Evolutionary conservation across 306 rosid species (phyloP).

Genomic region (Echinosophora koreensis): DNA sequence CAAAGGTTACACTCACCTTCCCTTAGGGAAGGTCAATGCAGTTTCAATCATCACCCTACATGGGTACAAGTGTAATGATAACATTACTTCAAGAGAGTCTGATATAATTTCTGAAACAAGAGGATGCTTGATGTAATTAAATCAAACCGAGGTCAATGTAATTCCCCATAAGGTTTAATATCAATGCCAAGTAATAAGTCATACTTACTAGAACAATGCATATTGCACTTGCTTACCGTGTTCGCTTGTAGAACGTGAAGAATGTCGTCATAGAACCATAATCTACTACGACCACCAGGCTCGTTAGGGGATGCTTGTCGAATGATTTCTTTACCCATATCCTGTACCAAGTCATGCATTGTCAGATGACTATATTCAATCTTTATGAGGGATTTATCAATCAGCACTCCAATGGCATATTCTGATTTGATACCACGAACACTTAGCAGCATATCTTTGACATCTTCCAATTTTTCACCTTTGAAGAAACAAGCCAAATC

Average conservation of each 20-base stretch:
- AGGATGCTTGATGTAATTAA: too few relatives aligned
- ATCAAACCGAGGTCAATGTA: too few relatives aligned
- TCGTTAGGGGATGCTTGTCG: neutral
- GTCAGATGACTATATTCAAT: neutral
- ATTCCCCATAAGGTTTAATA: too few relatives aligned
- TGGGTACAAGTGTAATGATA: too few relatives aligned
- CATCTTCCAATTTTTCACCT: neutral
- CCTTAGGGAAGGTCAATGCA: too few relatives aligned
- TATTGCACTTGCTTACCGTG: neutral
- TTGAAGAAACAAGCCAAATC: slow-evolving; percentile 25
- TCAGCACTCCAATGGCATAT: neutral
- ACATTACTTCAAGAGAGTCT: too few relatives aligned
- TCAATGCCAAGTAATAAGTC: too few relatives aligned
- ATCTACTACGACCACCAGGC: neutral
- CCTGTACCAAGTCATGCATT: slow-evolving; percentile 11
- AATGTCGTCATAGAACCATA: slow-evolving; percentile 15
- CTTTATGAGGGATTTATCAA: neutral
- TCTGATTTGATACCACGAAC: too few relatives aligned
- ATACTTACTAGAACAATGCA: neutral
- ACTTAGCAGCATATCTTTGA: too few relatives aligned
- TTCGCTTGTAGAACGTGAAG: neutral
- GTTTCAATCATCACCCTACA: too few relatives aligned
- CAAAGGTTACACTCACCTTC: too few relatives aligned
- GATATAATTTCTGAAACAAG: too few relatives aligned
- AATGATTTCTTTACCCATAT: slow-evolving; percentile 1